Evolutionary conservation across 2,329 filamentous ascomycete genomes (phyloP), one percentile per base, ranked within the genome.

Genomic region (Diaporthe capsici): DNA sequence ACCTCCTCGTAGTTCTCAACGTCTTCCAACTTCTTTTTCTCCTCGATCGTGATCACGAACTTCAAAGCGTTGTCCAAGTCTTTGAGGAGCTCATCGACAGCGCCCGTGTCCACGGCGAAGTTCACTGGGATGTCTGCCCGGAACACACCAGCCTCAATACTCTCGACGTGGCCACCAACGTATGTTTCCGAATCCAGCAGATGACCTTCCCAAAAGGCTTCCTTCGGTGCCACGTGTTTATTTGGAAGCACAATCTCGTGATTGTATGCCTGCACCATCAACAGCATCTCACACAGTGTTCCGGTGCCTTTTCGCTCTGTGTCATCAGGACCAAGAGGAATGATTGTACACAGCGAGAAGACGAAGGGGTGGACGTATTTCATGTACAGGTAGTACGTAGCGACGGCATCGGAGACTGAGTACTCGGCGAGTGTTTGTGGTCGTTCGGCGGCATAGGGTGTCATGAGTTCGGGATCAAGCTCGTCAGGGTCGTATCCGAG

Each of bases 361-460:
- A 99, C 97, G 87, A 99, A 99, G 4, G 97, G 97, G 83, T 99
- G 97, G n/a, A 99, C 95, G 84, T 99, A 99, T 93, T 99, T 99
- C 97, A 99, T 99, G 89, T 99, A 99, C 77, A 99, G 87, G 82
- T 99, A 99, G 83, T 99, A 99, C 0, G 97, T 99, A 31, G 97
- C 97, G 70, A 99, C 97, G 13, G 97, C 97, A 88, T 99, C 97
- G 81, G 97, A 99, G 60, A 99, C 97, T 0, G 97, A 99, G 85
- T 99, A 99, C 82, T 99, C 97, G 12, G 97, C 96, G 71, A 99
- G 88, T 0, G 95, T 98, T 83, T 99, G 97, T 0, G 97, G 97
- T 78, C 95, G 90, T 85, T 99, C 97, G 76, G 88, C 92, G 22
- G 97, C 97, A 90, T 93, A 94, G 7, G 94, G 95, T 70, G 95